Conservation (phyloP, 345 rosid species). For the Fremontodendron californicum region DNA sequence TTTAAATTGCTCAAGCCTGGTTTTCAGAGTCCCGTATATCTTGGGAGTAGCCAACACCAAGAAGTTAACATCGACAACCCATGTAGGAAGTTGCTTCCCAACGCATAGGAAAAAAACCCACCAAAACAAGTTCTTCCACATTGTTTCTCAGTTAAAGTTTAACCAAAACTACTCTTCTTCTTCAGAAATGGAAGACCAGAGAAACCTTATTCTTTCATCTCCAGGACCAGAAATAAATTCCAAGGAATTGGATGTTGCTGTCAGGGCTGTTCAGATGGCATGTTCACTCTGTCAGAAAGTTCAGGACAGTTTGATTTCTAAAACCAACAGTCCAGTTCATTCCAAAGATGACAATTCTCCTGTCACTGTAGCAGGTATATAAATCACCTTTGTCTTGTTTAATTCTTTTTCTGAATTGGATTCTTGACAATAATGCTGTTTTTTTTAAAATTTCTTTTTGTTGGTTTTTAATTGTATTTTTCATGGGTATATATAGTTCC, state of each 20-base stretch:
- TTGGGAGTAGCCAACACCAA: conserved; percentile 5
- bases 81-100: conserved; percentile 4
- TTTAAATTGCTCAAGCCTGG: conserved; percentile 33
- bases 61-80: conserved; percentile 8
- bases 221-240: conserved; percentile 16
- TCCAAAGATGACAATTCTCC: conserved; percentile 47
- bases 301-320: conserved; percentile 39
- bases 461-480: not conserved
- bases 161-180: conserved; percentile 22
- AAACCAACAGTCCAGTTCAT: conserved; percentile 25
- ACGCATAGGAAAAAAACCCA: not conserved
- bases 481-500: not conserved
- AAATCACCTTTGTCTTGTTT: not conserved
- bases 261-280: conserved; percentile 55
- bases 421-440: not conserved
- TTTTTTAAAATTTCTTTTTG: not conserved
- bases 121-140: conserved; percentile 8
- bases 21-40: conserved; percentile 27
- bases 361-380: conserved; percentile 47
- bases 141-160: conserved; percentile 24
- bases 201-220: conserved; percentile 14
- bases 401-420: not conserved
- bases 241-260: conserved; percentile 43
- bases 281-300: conserved; percentile 47
- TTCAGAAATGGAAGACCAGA: conserved; percentile 29